Evolutionary conservation across 768 basidiomycete genomes (phyloP).

Genomic region (Symmetrospora coprosmae): DNA sequence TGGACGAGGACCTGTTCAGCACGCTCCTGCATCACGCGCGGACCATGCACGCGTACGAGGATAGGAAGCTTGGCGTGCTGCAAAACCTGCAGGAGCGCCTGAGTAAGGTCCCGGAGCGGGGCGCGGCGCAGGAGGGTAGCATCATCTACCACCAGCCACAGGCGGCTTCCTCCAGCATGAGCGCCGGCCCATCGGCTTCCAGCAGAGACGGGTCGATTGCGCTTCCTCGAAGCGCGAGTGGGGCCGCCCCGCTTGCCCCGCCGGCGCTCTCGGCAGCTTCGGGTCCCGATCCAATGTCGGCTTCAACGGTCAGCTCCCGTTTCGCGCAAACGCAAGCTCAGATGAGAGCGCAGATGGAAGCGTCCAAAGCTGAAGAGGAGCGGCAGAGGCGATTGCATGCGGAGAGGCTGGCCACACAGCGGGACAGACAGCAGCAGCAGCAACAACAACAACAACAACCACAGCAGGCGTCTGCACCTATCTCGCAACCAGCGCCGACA

Average conservation of each 20-base stretch:
- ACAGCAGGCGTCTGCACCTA: background rate
- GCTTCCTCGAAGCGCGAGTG: background rate
- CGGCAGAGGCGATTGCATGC: slow-evolving; percentile 9
- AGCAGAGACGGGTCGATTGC: no score
- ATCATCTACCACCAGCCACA: slow-evolving; percentile 1
- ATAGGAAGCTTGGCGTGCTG: slow-evolving; percentile 70
- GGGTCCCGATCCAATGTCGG: background rate
- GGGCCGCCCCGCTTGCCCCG: background rate
- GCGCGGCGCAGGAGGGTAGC: background rate
- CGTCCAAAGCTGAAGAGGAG: slow-evolving; percentile 6
- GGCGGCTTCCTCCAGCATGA: background rate
- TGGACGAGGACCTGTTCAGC: slow-evolving; percentile 78
- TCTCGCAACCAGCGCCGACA: background rate
- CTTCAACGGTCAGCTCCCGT: background rate
- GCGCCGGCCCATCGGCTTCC: no score
- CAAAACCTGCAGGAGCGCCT: slow-evolving; percentile 40
- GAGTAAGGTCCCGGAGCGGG: background rate
- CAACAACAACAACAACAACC: background rate
- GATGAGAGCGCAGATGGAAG: slow-evolving; percentile 15
- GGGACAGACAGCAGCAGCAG: background rate
- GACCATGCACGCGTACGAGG: slow-evolving; percentile 79
- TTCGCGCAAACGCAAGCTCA: slow-evolving; percentile 8
- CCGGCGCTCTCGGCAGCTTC: background rate
- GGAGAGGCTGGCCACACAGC: background rate
- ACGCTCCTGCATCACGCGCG: slow-evolving; percentile 86